phyloP scores from a whole-genome alignment of 306 rosid genomes.

The Lathyrus oleraceus region DNA sequence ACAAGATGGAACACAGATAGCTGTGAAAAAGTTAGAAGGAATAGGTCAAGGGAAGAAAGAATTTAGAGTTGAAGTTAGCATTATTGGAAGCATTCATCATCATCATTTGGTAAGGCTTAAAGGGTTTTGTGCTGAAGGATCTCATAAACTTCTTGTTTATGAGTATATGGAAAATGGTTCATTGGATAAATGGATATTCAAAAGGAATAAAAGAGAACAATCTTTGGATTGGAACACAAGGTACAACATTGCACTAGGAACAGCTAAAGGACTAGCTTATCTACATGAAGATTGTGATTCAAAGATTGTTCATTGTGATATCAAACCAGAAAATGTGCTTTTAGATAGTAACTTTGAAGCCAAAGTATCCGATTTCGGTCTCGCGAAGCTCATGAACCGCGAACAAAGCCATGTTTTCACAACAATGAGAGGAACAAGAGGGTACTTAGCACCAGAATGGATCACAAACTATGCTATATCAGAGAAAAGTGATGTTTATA shows the following conservation, averaged over 20 bases:
- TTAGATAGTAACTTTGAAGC: constrained; percentile 66
- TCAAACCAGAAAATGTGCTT: constrained; percentile 93
- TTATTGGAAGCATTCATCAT: constrained; percentile 91
- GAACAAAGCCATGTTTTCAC: constrained; percentile 94
- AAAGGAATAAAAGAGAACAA: constrained; percentile 47
- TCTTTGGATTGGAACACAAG: constrained; percentile 74
- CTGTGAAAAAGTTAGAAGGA: constrained; percentile 88
- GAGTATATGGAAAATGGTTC: constrained; percentile 89
- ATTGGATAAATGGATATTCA: constrained; percentile 81
- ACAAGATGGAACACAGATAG: constrained; percentile 69
- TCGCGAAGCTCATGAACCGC: constrained; percentile 81
- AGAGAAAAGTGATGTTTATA: constrained; percentile 90
- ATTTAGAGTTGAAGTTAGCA: constrained; percentile 90
- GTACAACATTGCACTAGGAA: constrained; percentile 77
- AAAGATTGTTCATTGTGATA: constrained; percentile 89
- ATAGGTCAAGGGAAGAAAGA: constrained; percentile 95
- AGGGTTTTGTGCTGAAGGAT: constrained; percentile 87
- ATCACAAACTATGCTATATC: constrained; percentile 90
- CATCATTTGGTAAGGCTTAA: constrained; percentile 73
- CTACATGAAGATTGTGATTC: constrained; percentile 89
- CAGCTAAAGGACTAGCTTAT: constrained; percentile 88
- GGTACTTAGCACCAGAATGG: constrained; percentile 97
- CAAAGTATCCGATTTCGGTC: constrained; percentile 89
- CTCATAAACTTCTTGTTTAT: constrained; percentile 76
- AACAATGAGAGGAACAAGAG: constrained; percentile 85